phyloP scores from a whole-genome alignment of 345 rosid species.

The Citrus hindsii region DNA sequence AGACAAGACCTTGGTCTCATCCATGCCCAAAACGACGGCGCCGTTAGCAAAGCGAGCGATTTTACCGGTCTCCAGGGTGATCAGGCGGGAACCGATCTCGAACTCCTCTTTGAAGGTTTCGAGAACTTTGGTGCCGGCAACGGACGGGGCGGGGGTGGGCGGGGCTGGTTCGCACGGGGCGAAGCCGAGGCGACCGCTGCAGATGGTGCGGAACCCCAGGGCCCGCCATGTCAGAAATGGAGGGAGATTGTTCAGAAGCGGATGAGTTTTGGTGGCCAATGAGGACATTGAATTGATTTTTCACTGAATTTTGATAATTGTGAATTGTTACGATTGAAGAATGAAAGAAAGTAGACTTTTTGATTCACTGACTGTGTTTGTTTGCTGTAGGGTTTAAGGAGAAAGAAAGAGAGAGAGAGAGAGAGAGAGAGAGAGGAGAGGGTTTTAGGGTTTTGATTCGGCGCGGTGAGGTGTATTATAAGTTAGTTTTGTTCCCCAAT shows the following conservation, averaged over 20 bases:
- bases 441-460: slow-evolving; percentile 12
- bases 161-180: slow-evolving; percentile 44
- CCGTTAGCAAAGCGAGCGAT: slow-evolving; percentile 92
- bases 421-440: neutral
- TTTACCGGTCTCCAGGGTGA: slow-evolving; percentile 86
- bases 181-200: slow-evolving; percentile 55
- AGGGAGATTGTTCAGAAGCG: slow-evolving; percentile 38
- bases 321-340: too few species aligned
- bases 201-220: slow-evolving; percentile 47
- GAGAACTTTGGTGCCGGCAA: slow-evolving; percentile 60
- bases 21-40: slow-evolving; percentile 74
- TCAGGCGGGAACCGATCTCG: slow-evolving; percentile 69
- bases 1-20: slow-evolving; percentile 72
- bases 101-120: slow-evolving; percentile 76
- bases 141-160: slow-evolving; percentile 13
- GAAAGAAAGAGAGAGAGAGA: too few species aligned
- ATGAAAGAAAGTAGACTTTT: neutral
- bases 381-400: slow-evolving; percentile 35
- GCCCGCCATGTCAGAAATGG: slow-evolving; percentile 55
- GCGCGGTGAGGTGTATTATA: neutral
- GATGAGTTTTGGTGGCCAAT: slow-evolving; percentile 40
- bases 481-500: neutral
- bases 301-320: too few species aligned
- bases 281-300: slow-evolving; percentile 39
- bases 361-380: too few species aligned